Evolutionary conservation across 2,329 filamentous ascomycete species (phyloP).

Genomic region (Arthrinium phaeospermum): DNA sequence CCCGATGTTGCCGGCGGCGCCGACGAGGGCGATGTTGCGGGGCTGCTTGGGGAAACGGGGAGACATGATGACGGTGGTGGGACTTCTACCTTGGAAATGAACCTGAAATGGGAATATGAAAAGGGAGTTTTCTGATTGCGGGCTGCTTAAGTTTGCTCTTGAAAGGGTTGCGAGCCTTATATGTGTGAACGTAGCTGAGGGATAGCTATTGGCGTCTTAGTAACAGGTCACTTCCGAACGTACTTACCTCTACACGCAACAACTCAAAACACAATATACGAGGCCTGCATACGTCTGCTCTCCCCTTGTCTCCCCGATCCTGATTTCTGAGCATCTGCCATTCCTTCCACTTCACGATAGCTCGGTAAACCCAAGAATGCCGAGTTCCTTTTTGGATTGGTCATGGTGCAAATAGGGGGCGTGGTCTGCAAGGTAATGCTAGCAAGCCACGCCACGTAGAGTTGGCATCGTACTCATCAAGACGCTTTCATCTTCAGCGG

Average conservation of each 20-base stretch:
- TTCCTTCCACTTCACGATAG: not conserved
- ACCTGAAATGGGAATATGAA: not conserved
- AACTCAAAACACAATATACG: not conserved
- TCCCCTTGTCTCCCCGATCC: not conserved
- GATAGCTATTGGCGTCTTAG: not conserved
- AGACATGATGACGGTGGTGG: conserved; percentile 23
- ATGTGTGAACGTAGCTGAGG: not conserved
- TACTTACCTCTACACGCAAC: not conserved
- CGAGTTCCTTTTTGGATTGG: not conserved
- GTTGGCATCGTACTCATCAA: not conserved
- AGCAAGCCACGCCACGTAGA: not conserved
- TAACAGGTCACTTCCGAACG: not conserved
- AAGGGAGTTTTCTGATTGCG: not conserved
- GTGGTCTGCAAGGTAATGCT: not conserved
- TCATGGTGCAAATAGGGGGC: not conserved
- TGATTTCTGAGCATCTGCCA: not conserved
- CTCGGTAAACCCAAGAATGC: not conserved
- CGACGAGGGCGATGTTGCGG: conserved; percentile 30
- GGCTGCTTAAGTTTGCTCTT: not conserved
- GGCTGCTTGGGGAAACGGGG: conserved; percentile 23
- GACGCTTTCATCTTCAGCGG: not conserved
- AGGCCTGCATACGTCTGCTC: not conserved
- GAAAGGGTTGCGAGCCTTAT: no score
- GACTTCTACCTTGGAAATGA: not conserved
- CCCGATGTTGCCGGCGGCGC: conserved; percentile 39